Percentiles rank a stretch among this genome's conserved stretches.
These are phyloP conservation scores for Echria macrotheca DNA, from an alignment of 495 filamentous ascomycete genomes.

Conservation along the genomic window DNA sequence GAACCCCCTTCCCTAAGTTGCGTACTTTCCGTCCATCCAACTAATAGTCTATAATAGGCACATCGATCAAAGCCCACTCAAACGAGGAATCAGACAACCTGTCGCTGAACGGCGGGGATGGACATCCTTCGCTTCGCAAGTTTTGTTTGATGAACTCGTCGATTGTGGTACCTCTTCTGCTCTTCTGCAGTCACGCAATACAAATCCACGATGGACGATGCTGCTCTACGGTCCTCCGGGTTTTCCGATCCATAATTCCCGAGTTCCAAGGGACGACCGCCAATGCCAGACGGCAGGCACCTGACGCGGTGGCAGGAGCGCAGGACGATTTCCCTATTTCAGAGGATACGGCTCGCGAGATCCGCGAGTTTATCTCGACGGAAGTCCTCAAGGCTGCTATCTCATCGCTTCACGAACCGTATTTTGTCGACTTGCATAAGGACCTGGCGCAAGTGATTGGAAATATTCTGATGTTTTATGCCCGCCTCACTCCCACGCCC, in stretches of 20 bases:
- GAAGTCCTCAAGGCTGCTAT: conserved; percentile 80
- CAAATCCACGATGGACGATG: conserved; percentile 87
- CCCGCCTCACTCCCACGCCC: conserved; percentile 54
- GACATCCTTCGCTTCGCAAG: conserved; percentile 55
- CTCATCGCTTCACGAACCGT: conserved; percentile 84
- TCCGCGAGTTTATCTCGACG: conserved; percentile 84
- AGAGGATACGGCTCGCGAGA: conserved; percentile 48
- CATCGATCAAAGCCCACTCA: too few relatives aligned
- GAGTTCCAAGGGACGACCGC: conserved; percentile 51
- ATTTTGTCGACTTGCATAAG: conserved; percentile 94
- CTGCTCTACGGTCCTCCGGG: conserved; percentile 76
- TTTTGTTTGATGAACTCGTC: conserved; percentile 75
- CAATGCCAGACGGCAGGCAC: too few relatives aligned
- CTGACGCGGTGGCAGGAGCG: neutral
- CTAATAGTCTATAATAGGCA: too few relatives aligned
- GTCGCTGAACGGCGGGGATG: neutral
- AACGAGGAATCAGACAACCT: neutral
- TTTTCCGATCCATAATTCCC: conserved; percentile 75
- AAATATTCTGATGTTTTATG: conserved; percentile 72
- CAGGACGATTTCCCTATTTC: conserved; percentile 43
- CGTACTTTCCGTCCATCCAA: too few relatives aligned
- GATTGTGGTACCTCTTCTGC: conserved; percentile 79
- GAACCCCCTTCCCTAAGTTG: neutral
- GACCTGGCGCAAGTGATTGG: conserved; percentile 87
- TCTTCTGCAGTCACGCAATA: conserved; percentile 87